Percentiles rank a stretch among this genome's conserved stretches.
Evolutionary conservation across 2,329 filamentous ascomycete species (phyloP).

Genomic region (Monilinia fructigena): DNA sequence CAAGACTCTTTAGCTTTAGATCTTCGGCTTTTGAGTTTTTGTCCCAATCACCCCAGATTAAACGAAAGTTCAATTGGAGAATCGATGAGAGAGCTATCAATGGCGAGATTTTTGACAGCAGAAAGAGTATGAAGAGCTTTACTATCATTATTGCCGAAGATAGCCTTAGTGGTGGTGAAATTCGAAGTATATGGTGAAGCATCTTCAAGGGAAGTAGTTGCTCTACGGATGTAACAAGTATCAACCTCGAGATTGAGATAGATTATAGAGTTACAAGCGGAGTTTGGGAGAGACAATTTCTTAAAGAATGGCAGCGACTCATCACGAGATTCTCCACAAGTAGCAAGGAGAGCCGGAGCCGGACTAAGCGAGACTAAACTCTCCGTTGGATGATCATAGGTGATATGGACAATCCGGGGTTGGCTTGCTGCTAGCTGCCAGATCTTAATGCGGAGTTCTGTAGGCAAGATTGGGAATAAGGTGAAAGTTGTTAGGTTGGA

Average conservation of each 20-base stretch:
- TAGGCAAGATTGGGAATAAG: constrained; percentile 4
- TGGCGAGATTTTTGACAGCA: constrained; percentile 7
- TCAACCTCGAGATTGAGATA: constrained; percentile 13
- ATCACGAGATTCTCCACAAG: constrained; percentile 12
- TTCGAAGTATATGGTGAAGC: constrained; percentile 2
- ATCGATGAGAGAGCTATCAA: constrained; percentile 10
- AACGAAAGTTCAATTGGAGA: constrained; percentile 12
- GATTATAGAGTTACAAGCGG: background rate
- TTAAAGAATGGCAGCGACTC: background rate
- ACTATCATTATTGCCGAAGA: constrained; percentile 4
- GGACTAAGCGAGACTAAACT: constrained; percentile 18
- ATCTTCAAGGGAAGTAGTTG: constrained; percentile 9
- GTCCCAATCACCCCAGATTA: constrained; percentile 16
- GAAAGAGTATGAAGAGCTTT: background rate
- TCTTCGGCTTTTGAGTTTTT: background rate
- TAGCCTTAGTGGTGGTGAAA: constrained; percentile 15
- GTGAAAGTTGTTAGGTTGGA: constrained; percentile 11
- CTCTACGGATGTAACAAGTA: constrained; percentile 14
- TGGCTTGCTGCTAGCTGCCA: constrained; percentile 12
- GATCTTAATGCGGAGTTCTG: constrained; percentile 16
- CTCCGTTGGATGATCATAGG: constrained; percentile 4
- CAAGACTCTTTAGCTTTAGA: background rate
- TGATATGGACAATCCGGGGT: constrained; percentile 13
- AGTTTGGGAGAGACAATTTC: background rate
- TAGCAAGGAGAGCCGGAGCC: constrained; percentile 10